A percentile compares a stretch with the other conserved stretches of the same genome.
Conservation (phyloP, 1,284 basidiomycete species). For the Microbotryum violaceum region DNA sequence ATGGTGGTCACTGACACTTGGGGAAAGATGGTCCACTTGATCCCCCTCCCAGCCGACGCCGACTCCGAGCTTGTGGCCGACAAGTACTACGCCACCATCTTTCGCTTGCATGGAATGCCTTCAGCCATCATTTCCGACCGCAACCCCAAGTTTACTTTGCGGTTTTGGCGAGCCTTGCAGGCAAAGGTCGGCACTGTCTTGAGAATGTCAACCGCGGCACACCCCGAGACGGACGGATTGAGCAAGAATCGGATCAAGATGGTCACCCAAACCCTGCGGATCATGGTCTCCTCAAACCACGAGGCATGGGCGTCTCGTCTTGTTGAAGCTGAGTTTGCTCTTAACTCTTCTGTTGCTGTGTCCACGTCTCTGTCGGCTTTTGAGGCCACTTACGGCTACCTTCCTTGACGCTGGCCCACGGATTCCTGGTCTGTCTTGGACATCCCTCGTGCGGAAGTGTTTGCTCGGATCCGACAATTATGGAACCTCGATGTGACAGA, state of each 20-base stretch:
- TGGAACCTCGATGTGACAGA: not conserved
- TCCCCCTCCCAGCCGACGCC: constrained; percentile 7
- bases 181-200: constrained; percentile 41
- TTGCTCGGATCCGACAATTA: not conserved
- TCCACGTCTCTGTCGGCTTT: constrained; percentile 7
- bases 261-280: constrained; percentile 25
- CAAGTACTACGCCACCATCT: not conserved
- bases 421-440: not conserved
- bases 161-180: constrained; percentile 46
- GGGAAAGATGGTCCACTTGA: constrained; percentile 9
- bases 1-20: constrained; percentile 4
- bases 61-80: too few relatives aligned
- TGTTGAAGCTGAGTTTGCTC: constrained; percentile 1
- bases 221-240: constrained; percentile 36
- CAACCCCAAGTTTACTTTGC: constrained; percentile 45
- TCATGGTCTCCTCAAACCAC: constrained; percentile 20
- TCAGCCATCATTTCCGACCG: constrained; percentile 44
- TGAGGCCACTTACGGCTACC: constrained; percentile 6
- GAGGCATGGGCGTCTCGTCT: constrained; percentile 13
- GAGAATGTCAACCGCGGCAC: constrained; percentile 32
- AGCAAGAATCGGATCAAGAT: constrained; percentile 33
- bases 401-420: constrained; percentile 1
- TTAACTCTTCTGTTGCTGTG: not conserved
- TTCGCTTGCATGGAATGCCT: constrained; percentile 35
- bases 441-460: not conserved